Evolutionary conservation across 768 basidiomycete species (phyloP).

Genomic region (Pisolithus tinctorius): DNA sequence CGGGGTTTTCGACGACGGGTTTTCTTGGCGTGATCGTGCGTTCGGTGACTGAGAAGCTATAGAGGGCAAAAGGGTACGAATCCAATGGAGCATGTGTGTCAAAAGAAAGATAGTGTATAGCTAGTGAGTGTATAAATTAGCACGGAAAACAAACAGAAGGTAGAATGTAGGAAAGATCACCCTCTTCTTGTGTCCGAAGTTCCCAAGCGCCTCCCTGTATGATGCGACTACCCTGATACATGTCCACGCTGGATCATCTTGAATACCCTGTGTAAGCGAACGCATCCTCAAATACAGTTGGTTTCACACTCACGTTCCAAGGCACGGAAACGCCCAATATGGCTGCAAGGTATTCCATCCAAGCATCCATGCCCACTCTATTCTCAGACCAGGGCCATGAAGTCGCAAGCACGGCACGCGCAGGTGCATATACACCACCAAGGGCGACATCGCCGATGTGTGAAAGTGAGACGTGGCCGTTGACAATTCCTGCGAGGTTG

Average conservation of each 20-base stretch:
- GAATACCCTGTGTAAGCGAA: background rate
- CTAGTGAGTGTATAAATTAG: too few species aligned
- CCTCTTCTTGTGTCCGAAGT: constrained; percentile 63
- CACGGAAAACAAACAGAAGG: too few species aligned
- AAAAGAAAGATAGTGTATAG: constrained; percentile 44
- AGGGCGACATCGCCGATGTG: background rate
- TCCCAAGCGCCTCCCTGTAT: constrained; percentile 43
- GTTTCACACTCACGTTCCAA: constrained; percentile 10
- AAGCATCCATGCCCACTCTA: constrained; percentile 47
- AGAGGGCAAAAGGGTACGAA: constrained; percentile 20
- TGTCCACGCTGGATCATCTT: constrained; percentile 33
- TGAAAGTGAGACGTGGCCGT: constrained; percentile 36
- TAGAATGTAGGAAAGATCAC: too few species aligned
- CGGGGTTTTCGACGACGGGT: background rate
- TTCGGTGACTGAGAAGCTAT: background rate
- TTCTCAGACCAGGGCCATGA: constrained; percentile 59
- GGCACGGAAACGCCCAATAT: constrained; percentile 30
- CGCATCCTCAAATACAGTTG: background rate
- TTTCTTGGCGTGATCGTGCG: constrained; percentile 7
- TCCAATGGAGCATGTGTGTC: constrained; percentile 45
- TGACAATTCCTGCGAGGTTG: constrained; percentile 50
- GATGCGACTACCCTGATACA: constrained; percentile 42
- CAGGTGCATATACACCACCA: constrained; percentile 7
- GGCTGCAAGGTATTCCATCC: constrained; percentile 54
- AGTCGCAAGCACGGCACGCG: constrained; percentile 32